Conservation (phyloP, 2,329 filamentous ascomycete species). For the Aspergillus sp. region DNA sequence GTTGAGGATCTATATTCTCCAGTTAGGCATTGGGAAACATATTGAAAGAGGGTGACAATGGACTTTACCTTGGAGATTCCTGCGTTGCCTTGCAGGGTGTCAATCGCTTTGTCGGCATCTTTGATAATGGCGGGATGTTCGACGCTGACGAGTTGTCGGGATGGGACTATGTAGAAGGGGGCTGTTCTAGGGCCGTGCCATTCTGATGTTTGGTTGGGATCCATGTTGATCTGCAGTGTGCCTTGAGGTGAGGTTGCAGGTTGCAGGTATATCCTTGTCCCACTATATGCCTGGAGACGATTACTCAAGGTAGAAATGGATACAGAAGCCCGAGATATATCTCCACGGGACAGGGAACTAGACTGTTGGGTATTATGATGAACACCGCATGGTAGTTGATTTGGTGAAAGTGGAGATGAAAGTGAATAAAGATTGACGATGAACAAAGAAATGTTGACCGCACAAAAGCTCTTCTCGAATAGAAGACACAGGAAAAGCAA, state of each 20-base stretch:
- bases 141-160: conserved; percentile 56
- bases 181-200: conserved; percentile 31
- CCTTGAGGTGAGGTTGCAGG: too few relatives aligned
- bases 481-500: neutral
- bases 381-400: neutral
- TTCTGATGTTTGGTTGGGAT: conserved; percentile 21
- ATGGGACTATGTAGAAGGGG: conserved; percentile 53
- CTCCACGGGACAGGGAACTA: neutral
- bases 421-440: too few relatives aligned
- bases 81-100: conserved; percentile 59
- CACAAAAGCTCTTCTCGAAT: too few relatives aligned
- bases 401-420: too few relatives aligned
- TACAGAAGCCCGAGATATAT: neutral
- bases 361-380: neutral
- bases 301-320: too few relatives aligned
- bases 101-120: conserved; percentile 63
- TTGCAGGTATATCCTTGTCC: too few relatives aligned
- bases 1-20: conserved; percentile 44
- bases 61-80: conserved; percentile 53
- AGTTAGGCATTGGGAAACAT: too few relatives aligned
- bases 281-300: neutral
- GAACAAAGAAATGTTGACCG: too few relatives aligned
- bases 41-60: conserved; percentile 1
- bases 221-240: neutral
- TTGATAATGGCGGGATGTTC: conserved; percentile 68